Evolutionary conservation across 202 grass and related monocot species (phyloP), one percentile per base, ranked within the genome.

Genomic region (Saccharum hybrid): DNA sequence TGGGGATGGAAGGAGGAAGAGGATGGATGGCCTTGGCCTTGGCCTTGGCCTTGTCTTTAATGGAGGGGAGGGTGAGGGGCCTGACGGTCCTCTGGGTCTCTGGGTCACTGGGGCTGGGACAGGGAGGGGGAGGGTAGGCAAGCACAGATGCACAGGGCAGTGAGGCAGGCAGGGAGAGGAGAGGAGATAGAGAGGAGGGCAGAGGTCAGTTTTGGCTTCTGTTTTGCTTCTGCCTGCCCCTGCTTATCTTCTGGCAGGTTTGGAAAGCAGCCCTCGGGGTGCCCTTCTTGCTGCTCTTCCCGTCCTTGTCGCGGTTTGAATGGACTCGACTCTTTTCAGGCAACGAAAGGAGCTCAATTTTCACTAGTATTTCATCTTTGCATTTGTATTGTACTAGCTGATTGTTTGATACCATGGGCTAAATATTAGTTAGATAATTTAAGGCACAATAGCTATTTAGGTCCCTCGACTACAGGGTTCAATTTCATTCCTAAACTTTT

Each of bases 231-330:
- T 18, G 8, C 7, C 10, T 11, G 73, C 7, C 15, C 0, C 5
- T 18, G 71, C 84, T 90, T 87, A 87, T 87, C 84, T 66, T 71
- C 8, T 87, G 76, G 54, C 70, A 7, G 14, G 63, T 84, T 90
- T 87, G 13, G 70, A 81, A 59, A 87, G 37, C 8, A 46, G 5
- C 40, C 84, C 88, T 65, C 57, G 63, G 1, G 0, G 23, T 19
- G 37, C 76, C 16, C 49, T 75, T 54, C 10, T 63, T 69, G 39
- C 3, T 63, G 31, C 18, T 30, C 62, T 76, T 26, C 70, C 40
- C 33, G 52, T 85, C 87, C 87, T 59, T 66, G 66, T 85, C 82
- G 66, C 78, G 78, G 83, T 82, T 82, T 82, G 22, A 74, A 74
- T 79, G 66, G 30, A 68, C 19, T 2, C 2, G 86, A 51, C 79